Conservation (phyloP, 2,329 filamentous ascomycete species). For the Monosporascus sp. region DNA sequence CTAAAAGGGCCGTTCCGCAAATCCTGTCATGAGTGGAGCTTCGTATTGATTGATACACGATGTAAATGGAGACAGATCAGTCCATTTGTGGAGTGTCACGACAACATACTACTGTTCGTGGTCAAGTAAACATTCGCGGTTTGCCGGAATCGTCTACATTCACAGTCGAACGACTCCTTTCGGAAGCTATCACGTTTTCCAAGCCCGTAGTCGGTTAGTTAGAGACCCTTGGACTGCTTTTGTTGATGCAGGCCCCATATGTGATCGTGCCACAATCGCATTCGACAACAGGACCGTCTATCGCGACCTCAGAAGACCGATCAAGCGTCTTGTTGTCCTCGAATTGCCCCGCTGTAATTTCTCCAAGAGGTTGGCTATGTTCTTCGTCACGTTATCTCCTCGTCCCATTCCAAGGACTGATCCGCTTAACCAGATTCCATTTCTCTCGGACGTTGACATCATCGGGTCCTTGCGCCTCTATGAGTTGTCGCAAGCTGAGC, state of each 20-base stretch:
- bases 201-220: not conserved
- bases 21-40: not conserved
- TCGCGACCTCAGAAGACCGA: not conserved
- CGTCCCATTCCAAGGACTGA: not conserved
- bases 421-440: not conserved
- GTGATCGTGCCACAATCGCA: not conserved
- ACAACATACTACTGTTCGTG: conserved; percentile 6
- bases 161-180: not conserved
- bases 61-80: not conserved
- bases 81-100: conserved; percentile 7
- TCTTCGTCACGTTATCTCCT: not conserved
- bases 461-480: not conserved
- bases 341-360: not conserved
- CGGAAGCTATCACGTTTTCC: not conserved
- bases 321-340: not conserved
- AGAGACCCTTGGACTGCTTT: not conserved
- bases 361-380: not conserved
- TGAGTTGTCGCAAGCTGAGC: not conserved
- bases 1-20: not conserved
- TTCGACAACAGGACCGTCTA: not conserved
- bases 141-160: conserved; percentile 1
- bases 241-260: not conserved
- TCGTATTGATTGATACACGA: not conserved
- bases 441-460: no score
- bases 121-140: conserved; percentile 7